phyloP scores from a whole-genome alignment of 129 eudicot genomes.

The carrot (Daucus carota) region DH1_v3.0 NC_030386.2:3642001-3642500 shows the following conservation, averaged over 20 bases:
- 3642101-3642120: slow-evolving; percentile 10
- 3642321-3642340: not conserved
- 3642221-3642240: not conserved
- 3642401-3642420: too few relatives aligned
- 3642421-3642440: too few relatives aligned
- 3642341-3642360: not conserved
- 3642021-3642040: not conserved
- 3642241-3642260: not conserved
- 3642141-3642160: not conserved
- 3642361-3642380: not conserved
- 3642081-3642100: slow-evolving; percentile 12
- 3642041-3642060: not conserved
- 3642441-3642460: too few relatives aligned
- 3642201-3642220: not conserved
- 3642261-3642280: not conserved
- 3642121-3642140: slow-evolving; percentile 16
- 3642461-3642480: too few relatives aligned
- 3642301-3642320: not conserved
- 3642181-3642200: not conserved
- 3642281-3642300: not conserved
- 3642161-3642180: not conserved
- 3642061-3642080: not conserved
- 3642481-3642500: too few relatives aligned
- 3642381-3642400: not conserved
- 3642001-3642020: slow-evolving; percentile 6